Evolutionary conservation across 768 basidiomycete species (phyloP).

Genomic region (Leccinum longicurvipes): DNA sequence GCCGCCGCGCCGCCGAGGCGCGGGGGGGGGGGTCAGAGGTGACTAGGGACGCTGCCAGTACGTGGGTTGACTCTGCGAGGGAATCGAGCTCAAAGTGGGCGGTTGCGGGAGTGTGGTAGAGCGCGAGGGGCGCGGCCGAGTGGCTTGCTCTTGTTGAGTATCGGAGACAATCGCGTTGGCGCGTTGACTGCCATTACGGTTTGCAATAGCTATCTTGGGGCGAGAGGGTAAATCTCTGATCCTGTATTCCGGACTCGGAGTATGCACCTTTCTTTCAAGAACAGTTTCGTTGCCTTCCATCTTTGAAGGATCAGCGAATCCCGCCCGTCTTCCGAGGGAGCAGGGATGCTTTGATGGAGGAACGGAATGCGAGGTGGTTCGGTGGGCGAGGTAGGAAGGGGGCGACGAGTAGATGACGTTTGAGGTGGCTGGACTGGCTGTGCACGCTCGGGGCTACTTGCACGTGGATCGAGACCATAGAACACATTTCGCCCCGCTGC

Average conservation of each 20-base stretch:
- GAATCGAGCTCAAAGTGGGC: slow-evolving; percentile 5
- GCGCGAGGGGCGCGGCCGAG: slow-evolving; percentile 9
- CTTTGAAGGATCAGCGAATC: slow-evolving; percentile 25
- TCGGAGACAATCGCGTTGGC: not conserved
- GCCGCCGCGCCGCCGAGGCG: too few relatives aligned
- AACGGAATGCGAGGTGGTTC: slow-evolving; percentile 6
- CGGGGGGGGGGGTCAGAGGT: too few relatives aligned
- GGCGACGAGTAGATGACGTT: slow-evolving; percentile 23
- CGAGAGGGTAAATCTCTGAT: slow-evolving; percentile 41
- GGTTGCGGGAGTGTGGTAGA: slow-evolving; percentile 25
- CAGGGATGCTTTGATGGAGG: slow-evolving; percentile 17
- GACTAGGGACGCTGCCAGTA: not conserved
- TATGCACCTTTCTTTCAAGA: not conserved
- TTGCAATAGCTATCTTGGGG: slow-evolving; percentile 25
- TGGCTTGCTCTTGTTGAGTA: slow-evolving; percentile 1
- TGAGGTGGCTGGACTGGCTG: slow-evolving; percentile 6
- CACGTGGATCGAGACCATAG: slow-evolving; percentile 2
- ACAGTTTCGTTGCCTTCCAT: slow-evolving; percentile 14
- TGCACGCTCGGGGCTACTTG: slow-evolving; percentile 17
- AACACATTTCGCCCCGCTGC: too few relatives aligned
- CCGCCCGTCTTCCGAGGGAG: slow-evolving; percentile 17
- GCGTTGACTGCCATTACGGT: slow-evolving; percentile 7
- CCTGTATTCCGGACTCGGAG: slow-evolving; percentile 39
- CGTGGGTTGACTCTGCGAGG: not conserved
- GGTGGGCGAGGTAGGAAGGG: slow-evolving; percentile 27